phyloP scores from a whole-genome alignment of 352 stramenopile species.

The Globisporangium lucens region DNA sequence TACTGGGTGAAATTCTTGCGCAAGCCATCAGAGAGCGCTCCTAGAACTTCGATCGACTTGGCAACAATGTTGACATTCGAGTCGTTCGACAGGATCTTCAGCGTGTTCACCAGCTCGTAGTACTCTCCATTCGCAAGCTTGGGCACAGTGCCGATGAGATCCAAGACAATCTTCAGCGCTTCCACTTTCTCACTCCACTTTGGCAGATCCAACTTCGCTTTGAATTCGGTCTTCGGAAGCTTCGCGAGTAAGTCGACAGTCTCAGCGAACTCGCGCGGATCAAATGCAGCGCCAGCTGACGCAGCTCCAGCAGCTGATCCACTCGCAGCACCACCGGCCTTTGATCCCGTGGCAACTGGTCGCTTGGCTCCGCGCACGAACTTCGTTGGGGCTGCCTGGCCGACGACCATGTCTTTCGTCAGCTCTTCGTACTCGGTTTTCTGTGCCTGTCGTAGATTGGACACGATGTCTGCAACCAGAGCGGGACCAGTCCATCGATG shows the following conservation, averaged over 20 bases:
- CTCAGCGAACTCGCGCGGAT: constrained; percentile 83
- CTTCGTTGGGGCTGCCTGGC: constrained; percentile 66
- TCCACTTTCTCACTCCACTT: constrained; percentile 90
- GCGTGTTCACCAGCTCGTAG: constrained; percentile 80
- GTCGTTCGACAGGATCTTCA: constrained; percentile 79
- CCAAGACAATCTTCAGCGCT: constrained; percentile 82
- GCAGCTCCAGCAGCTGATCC: constrained; percentile 13
- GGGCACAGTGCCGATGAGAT: constrained; percentile 73
- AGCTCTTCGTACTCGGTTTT: constrained; percentile 79
- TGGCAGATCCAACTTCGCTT: constrained; percentile 58
- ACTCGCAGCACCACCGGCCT: constrained; percentile 6
- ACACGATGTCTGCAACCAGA: constrained; percentile 76
- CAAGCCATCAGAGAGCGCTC: constrained; percentile 71
- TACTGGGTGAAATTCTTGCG: constrained; percentile 81
- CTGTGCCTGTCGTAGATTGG: constrained; percentile 75
- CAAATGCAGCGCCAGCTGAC: constrained; percentile 30
- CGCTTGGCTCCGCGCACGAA: constrained; percentile 63
- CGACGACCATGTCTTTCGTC: constrained; percentile 68
- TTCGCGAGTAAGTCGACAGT: constrained; percentile 82
- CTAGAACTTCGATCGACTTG: constrained; percentile 82
- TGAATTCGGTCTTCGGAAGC: constrained; percentile 77
- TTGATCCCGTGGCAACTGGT: constrained; percentile 16
- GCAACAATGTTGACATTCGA: constrained; percentile 88
- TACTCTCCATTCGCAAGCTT: constrained; percentile 87
- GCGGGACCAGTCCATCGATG: constrained; percentile 75